Evolutionary conservation across 768 basidiomycete species (phyloP).

Genomic region (Amanita polypyramis): DNA sequence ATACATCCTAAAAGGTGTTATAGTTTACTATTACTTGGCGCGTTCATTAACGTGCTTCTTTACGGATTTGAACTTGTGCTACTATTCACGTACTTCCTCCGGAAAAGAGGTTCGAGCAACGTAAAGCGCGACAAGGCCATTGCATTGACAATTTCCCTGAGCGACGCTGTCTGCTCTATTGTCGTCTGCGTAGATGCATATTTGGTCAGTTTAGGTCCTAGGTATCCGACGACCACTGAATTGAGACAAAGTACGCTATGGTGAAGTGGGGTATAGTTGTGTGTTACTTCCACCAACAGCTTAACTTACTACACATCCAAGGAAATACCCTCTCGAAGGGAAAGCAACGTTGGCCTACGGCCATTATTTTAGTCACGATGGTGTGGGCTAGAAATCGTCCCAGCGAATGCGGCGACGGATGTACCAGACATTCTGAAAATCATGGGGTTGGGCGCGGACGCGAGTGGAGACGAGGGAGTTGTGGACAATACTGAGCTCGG

Average conservation of each 20-base stretch:
- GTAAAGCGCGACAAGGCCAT: neutral
- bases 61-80: neutral
- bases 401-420: neutral
- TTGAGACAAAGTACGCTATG: neutral
- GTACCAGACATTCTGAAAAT: neutral
- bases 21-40: neutral
- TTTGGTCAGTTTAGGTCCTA: slow-evolving; percentile 1
- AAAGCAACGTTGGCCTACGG: neutral
- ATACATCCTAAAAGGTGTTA: neutral
- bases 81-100: neutral
- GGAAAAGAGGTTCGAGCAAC: neutral
- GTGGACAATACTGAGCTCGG: neutral
- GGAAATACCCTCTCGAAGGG: neutral
- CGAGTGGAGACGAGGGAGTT: neutral
- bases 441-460: neutral
- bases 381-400: too few species aligned
- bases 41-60: neutral
- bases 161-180: neutral
- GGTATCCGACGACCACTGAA: neutral
- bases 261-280: neutral
- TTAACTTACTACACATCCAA: neutral
- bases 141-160: neutral
- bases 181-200: neutral
- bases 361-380: neutral
- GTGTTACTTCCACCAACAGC: neutral